Evolutionary conservation across 805 yeast genomes (phyloP).

Genomic region (Kockiozyma suomiensis): DNA sequence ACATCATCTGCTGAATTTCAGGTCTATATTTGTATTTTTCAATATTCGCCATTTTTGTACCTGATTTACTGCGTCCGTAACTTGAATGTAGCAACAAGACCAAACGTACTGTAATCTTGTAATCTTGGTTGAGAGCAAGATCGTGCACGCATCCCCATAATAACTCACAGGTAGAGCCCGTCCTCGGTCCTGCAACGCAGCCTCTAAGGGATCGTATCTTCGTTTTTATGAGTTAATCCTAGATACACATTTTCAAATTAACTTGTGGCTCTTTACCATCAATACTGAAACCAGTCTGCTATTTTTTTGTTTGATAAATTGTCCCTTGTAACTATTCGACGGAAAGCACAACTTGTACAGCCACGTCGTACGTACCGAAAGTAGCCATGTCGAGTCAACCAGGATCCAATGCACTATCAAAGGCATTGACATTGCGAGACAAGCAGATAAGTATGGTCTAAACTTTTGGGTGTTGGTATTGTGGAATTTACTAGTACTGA

Average conservation of each 20-base stretch:
- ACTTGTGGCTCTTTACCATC: no score
- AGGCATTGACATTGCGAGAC: conserved; percentile 28
- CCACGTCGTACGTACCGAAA: neutral
- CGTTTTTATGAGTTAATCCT: no score
- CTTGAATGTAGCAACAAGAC: no score
- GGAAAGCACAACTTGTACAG: neutral
- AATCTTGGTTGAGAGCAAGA: neutral
- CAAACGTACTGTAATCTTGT: no score
- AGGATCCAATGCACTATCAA: neutral
- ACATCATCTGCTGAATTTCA: conserved; percentile 98
- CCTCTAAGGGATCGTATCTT: neutral
- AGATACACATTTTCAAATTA: no score
- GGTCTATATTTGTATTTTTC: conserved; percentile 57
- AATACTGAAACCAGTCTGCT: no score
- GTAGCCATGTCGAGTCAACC: conserved; percentile 4
- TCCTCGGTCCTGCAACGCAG: neutral
- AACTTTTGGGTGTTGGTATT: neutral
- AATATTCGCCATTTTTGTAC: neutral
- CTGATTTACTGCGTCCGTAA: neutral
- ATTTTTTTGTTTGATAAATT: neutral
- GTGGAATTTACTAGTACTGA: neutral
- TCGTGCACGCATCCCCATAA: neutral
- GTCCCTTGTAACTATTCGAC: neutral
- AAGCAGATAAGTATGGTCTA: conserved; percentile 30
- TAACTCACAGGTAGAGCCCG: neutral